Conservation (phyloP, 345 rosid genomes). For the Populus deltoides region DNA sequence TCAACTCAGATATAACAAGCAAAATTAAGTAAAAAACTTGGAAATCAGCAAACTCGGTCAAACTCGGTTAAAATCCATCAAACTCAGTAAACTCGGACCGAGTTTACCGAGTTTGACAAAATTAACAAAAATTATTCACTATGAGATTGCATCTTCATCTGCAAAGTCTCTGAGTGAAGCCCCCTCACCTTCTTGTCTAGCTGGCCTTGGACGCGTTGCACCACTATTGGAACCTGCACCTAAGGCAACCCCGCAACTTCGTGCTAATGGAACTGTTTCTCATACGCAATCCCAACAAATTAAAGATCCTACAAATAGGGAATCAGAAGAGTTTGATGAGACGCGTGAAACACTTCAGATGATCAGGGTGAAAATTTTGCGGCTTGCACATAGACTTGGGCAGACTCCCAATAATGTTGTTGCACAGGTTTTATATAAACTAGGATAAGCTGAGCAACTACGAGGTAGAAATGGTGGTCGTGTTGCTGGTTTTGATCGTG, state of each 20-base stretch:
- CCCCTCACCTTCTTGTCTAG: conserved; percentile 51
- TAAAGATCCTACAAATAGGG: conserved; percentile 65
- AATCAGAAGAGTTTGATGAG: conserved; percentile 78
- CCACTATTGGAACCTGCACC: conserved; percentile 74
- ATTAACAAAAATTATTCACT: no score
- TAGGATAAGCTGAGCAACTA: conserved; percentile 93
- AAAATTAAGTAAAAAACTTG: no score
- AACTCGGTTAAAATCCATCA: no score
- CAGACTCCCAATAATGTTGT: conserved; percentile 98
- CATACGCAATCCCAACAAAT: conserved; percentile 57
- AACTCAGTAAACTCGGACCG: no score
- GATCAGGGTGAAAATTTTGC: conserved; percentile 91
- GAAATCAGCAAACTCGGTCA: no score
- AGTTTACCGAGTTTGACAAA: no score
- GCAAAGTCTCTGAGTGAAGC: conserved; percentile 40
- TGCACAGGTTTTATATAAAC: conserved; percentile 92
- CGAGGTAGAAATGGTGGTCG: conserved; percentile 98
- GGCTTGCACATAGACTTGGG: conserved; percentile 94
- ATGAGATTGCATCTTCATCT: conserved; percentile 31
- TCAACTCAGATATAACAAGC: no score
- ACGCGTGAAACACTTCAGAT: conserved; percentile 96
- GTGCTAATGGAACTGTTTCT: conserved; percentile 65
- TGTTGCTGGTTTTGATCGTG: conserved; percentile 98
- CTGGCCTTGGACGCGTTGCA: conserved; percentile 84
- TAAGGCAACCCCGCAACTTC: conserved; percentile 60